Conservation (phyloP, 139 green algal species). For the Pseudopediastrum boryanum region DNA sequence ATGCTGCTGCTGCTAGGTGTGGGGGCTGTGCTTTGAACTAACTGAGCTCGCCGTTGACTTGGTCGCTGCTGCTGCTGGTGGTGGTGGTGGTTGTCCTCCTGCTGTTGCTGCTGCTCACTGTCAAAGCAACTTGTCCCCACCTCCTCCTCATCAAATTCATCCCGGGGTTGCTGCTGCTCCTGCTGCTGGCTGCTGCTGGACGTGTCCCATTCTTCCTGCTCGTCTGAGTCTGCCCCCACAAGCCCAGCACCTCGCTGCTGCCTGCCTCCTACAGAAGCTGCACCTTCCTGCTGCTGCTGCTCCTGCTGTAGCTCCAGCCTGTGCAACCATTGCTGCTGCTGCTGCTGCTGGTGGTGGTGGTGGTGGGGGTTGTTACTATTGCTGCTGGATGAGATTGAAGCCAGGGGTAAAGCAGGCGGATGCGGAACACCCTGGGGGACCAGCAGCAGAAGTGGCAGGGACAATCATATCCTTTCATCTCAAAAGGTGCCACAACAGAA, state of each 20-base stretch:
- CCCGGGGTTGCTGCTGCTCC: background rate
- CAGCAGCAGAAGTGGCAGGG: too few relatives aligned
- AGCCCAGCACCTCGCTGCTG: background rate
- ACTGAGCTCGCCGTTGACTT: background rate
- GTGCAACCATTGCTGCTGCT: conserved; percentile 13
- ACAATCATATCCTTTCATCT: background rate
- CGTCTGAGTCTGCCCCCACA: conserved; percentile 4
- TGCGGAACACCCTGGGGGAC: too few relatives aligned
- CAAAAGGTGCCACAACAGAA: background rate
- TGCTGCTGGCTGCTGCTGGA: background rate
- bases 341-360: background rate
- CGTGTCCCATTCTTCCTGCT: background rate
- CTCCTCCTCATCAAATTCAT: background rate
- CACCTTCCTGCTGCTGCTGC: conserved; percentile 3
- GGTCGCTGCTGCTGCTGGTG: conserved; percentile 10
- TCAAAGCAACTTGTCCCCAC: background rate
- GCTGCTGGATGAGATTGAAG: background rate
- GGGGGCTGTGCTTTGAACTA: background rate
- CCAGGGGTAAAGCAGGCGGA: too few relatives aligned
- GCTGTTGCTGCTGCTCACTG: conserved; percentile 9
- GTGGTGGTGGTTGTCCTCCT: conserved; percentile 10
- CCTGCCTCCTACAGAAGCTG: background rate
- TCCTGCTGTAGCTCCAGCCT: conserved; percentile 25
- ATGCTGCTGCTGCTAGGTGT: background rate
- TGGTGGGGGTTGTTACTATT: background rate